Percentiles rank a stretch among this genome's conserved stretches.
phyloP scores from a whole-genome alignment of 139 green algal species.

The Desmodesmus armatus region DNA sequence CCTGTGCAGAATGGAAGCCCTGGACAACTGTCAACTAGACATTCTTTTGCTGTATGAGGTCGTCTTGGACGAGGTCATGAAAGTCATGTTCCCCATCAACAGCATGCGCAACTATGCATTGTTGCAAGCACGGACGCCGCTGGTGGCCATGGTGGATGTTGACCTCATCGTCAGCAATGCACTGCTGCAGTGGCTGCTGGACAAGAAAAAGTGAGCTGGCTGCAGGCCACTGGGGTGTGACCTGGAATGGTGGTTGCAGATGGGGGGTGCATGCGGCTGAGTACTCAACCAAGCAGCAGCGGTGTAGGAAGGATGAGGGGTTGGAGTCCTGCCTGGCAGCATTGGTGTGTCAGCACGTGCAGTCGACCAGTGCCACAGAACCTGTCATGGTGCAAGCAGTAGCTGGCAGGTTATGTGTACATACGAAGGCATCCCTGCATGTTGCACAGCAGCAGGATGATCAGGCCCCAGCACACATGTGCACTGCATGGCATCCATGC shows the following conservation, averaged over 20 bases:
- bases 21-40: slow-evolving; percentile 48
- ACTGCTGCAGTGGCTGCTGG: slow-evolving; percentile 33
- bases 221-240: too few relatives aligned
- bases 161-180: slow-evolving; percentile 55
- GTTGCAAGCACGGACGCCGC: slow-evolving; percentile 49
- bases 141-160: slow-evolving; percentile 65
- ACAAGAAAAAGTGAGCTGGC: slow-evolving; percentile 19
- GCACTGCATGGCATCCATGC: too few relatives aligned
- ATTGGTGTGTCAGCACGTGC: too few relatives aligned
- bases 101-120: slow-evolving; percentile 60
- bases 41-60: slow-evolving; percentile 61
- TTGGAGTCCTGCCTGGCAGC: background rate
- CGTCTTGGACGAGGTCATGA: slow-evolving; percentile 51
- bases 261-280: too few relatives aligned
- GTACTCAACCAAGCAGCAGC: too few relatives aligned
- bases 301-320: background rate
- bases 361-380: too few relatives aligned
- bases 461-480: too few relatives aligned
- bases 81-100: slow-evolving; percentile 64
- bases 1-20: slow-evolving; percentile 47
- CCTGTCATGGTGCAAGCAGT: too few relatives aligned
- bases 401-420: too few relatives aligned
- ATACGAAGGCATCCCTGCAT: too few relatives aligned
- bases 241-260: too few relatives aligned
- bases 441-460: too few relatives aligned